Conservation (phyloP, 345 rosid species). For the Capsella bursapastoris region DNA sequence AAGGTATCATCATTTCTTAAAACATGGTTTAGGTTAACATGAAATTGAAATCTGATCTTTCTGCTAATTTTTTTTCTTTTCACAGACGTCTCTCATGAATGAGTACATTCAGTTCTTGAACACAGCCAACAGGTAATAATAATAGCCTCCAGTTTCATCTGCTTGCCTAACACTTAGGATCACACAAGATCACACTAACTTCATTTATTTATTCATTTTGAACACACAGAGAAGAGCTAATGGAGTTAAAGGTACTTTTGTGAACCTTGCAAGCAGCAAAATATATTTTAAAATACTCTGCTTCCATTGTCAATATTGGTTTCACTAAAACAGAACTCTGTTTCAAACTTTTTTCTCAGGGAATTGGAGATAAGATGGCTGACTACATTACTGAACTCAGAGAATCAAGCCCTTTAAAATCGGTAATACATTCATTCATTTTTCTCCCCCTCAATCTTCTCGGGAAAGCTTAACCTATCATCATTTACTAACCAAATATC, state of each 20-base stretch:
- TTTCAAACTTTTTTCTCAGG: constrained; percentile 47
- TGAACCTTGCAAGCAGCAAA: not conserved
- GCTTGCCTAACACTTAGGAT: not conserved
- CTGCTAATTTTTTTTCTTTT: constrained; percentile 7
- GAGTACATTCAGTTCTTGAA: constrained; percentile 76
- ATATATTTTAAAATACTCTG: not conserved
- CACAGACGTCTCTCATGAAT: constrained; percentile 63
- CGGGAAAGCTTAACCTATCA: not conserved
- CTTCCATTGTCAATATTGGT: constrained; percentile 20
- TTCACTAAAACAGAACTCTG: not conserved
- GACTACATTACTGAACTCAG: constrained; percentile 74
- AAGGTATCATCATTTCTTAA: constrained; percentile 52
- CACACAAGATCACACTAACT: constrained; percentile 27
- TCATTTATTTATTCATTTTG: constrained; percentile 1
- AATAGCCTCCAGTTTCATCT: constrained; percentile 2
- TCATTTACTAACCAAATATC: constrained; percentile 13
- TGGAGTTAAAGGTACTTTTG: constrained; percentile 65
- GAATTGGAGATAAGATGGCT: constrained; percentile 81
- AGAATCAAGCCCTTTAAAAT: constrained; percentile 65
- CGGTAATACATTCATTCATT: constrained; percentile 47
- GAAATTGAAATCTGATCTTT: constrained; percentile 18
- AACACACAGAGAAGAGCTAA: constrained; percentile 72
- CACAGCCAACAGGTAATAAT: constrained; percentile 71
- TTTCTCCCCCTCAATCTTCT: not conserved
- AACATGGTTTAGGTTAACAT: not conserved